phyloP scores from a whole-genome alignment of 2,329 filamentous ascomycete genomes.

The Colletotrichum sp. region DNA sequence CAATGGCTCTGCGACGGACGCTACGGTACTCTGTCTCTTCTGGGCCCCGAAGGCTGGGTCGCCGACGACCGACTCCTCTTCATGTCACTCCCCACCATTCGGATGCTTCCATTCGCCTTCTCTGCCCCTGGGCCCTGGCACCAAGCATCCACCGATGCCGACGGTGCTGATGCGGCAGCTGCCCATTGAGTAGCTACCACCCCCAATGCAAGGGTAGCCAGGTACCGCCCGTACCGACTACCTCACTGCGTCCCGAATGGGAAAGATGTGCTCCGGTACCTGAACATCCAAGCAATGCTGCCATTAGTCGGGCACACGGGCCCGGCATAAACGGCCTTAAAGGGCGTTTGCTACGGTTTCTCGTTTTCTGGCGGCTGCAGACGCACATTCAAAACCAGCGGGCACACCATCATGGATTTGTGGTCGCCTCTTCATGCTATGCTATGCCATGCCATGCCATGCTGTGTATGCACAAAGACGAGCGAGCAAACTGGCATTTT shows the following conservation, averaged over 20 bases:
- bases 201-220: conserved; percentile 10
- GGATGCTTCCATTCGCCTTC: conserved; percentile 15
- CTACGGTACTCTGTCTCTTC: not conserved
- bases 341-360: not conserved
- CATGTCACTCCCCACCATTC: conserved; percentile 4
- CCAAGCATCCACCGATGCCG: not conserved
- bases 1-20: not conserved
- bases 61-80: not conserved
- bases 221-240: conserved; percentile 13
- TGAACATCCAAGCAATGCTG: conserved; percentile 6
- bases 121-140: conserved; percentile 12
- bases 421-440: not conserved
- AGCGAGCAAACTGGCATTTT: not conserved
- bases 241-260: conserved; percentile 1
- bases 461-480: not conserved
- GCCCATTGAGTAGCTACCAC: not conserved
- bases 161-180: conserved; percentile 9
- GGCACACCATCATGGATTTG: not conserved
- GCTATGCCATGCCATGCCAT: not conserved
- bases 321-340: conserved; percentile 5
- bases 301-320: conserved; percentile 12
- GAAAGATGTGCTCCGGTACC: conserved; percentile 8
- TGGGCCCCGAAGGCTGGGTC: not conserved
- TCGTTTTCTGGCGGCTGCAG: conserved; percentile 7
- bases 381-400: not conserved